Evolutionary conservation across 139 green algal species (phyloP), one percentile per base, ranked within the genome.

Genomic region (Zygnema circumcarinatum): DNA sequence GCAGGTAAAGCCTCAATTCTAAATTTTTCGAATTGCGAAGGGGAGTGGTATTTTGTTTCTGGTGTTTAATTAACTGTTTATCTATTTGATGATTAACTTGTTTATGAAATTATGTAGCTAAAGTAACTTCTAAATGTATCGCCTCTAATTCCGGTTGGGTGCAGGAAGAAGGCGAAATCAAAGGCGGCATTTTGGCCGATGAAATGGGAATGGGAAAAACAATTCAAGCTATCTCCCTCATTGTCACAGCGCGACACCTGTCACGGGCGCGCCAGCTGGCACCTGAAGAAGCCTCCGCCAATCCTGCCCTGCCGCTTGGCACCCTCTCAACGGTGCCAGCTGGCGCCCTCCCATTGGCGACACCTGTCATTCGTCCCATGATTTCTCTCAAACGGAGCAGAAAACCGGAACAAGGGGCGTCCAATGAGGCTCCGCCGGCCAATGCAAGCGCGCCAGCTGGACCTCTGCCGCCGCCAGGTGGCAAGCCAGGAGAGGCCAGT

Each of bases 191-290:
- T 68, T 88, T 98, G 67, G 96, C 96, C 16, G 96, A 98, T 83
- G 95, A 98, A 89, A 97, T 97, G 95, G 95, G 95, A 76, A 96
- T 97, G 93, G 95, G 95, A 52, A 98, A 97, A 89, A 96, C 94
- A 31, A 92, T 95, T 40, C 87, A 91, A 76, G 83, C 94, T 31
- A 96, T 98, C 76, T 93, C 94, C 0, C 54, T 98, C 20, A 94
- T 98, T 36, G 83, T 97, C 20, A 90, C 94, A 0, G 90, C 95
- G 82, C 91, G 94, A 32, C 73, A 89, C 41, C 82, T 88, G 33
- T 72, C 39, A 47, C 20, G 72, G 33, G 21, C 21, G 16, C 33
- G 16, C 40, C 39, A 47, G 33, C 2, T 7, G 16, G 32, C 75
- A 74, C n/a, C 32, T 2, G 2, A 3, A 21, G 7, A 16, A 21